phyloP scores from a whole-genome alignment of 345 rosid genomes.

The Gossypium rotundifolium region DNA sequence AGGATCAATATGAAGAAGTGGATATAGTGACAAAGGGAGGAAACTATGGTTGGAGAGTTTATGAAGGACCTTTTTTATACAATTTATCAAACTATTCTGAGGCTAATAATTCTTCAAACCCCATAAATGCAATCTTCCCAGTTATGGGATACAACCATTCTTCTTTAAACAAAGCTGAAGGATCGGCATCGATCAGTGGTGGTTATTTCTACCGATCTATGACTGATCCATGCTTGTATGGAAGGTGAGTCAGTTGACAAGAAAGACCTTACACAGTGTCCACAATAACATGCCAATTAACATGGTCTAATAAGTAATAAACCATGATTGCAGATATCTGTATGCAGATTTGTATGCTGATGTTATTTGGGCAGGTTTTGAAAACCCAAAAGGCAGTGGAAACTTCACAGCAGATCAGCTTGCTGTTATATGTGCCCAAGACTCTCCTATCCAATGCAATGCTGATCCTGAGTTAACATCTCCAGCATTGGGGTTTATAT shows the following conservation, averaged over 20 bases:
- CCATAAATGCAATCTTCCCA: conserved; percentile 37
- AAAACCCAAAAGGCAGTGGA: conserved; percentile 24
- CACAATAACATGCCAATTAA: background rate
- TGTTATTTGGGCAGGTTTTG: conserved; percentile 27
- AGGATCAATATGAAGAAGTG: conserved; percentile 56
- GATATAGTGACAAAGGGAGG: conserved; percentile 49
- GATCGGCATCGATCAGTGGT: conserved; percentile 47
- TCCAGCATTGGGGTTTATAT: conserved; percentile 22
- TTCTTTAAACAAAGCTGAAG: conserved; percentile 31
- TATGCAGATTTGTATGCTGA: conserved; percentile 31
- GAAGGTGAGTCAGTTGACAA: conserved; percentile 30
- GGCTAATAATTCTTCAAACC: conserved; percentile 29
- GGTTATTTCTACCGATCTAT: conserved; percentile 46
- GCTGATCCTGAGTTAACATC: conserved; percentile 5
- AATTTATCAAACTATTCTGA: conserved; percentile 28
- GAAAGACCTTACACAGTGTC: background rate
- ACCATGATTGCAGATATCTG: conserved; percentile 21
- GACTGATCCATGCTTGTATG: conserved; percentile 49
- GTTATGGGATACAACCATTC: conserved; percentile 51
- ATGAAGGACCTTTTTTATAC: conserved; percentile 32
- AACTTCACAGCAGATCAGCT: conserved; percentile 20
- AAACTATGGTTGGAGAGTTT: conserved; percentile 52
- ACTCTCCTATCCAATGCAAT: conserved; percentile 26
- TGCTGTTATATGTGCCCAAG: conserved; percentile 20
- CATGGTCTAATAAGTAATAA: background rate